phyloP scores from a whole-genome alignment of 495 filamentous ascomycete genomes.

The Neurospora sp. region DNA sequence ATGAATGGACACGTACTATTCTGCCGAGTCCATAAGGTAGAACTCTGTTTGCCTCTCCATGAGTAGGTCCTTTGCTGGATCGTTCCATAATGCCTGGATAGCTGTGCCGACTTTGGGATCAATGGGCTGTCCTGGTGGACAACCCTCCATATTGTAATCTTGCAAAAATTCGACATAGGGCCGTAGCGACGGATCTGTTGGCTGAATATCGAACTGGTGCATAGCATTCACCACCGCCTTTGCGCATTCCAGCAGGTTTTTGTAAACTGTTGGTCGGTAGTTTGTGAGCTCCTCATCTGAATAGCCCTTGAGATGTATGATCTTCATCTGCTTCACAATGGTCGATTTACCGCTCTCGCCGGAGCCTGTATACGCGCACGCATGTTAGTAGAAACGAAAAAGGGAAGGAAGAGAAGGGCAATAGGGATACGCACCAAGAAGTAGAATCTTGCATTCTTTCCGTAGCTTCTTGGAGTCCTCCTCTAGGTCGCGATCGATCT shows the following conservation, averaged over 20 bases:
- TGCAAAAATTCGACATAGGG: conserved; percentile 70
- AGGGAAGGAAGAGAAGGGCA: conserved; percentile 5
- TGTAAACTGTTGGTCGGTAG: conserved; percentile 93
- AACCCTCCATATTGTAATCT: conserved; percentile 81
- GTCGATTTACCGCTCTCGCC: conserved; percentile 98
- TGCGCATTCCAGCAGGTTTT: conserved; percentile 93
- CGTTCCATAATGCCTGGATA: conserved; percentile 79
- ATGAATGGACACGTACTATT: conserved; percentile 60
- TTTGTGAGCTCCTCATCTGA: conserved; percentile 80
- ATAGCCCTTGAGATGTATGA: conserved; percentile 97
- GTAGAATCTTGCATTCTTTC: conserved; percentile 95
- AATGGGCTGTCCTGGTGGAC: conserved; percentile 64
- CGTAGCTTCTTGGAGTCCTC: conserved; percentile 85
- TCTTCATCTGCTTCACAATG: conserved; percentile 99
- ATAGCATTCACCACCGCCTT: conserved; percentile 85
- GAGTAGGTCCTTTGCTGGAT: conserved; percentile 70
- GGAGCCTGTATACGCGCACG: conserved; percentile 52
- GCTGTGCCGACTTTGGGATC: conserved; percentile 72
- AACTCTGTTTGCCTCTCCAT: conserved; percentile 96
- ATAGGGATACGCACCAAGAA: conserved; percentile 61
- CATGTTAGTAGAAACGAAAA: not conserved
- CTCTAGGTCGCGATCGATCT: conserved; percentile 84
- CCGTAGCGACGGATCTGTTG: conserved; percentile 55
- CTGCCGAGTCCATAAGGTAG: conserved; percentile 97
- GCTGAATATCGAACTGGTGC: conserved; percentile 75